Evolutionary conservation across 1,139 yeast species (phyloP), one percentile per base, ranked within the genome.

Genomic region (Pichia inconspicua): DNA sequence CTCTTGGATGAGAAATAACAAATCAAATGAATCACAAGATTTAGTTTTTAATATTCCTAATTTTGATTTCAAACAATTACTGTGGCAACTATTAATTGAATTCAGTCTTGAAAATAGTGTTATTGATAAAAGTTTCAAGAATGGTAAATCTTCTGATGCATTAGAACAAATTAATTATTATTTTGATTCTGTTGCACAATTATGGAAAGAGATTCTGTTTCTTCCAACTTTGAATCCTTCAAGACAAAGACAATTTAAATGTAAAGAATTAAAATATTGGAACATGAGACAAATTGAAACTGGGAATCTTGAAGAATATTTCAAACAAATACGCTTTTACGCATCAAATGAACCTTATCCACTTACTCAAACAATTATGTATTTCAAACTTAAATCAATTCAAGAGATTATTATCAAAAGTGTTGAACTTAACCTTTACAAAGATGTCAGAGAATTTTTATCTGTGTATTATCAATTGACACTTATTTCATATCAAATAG

Each of bases 201-300:
- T 50, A n/a, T 50, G 47, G 42, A 50, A 44, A 34, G 53, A 50
- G 32, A 22, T 40, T 4, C 9, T 46, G 3, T 43, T 46, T 19
- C 27, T 50, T 17, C 51, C 53, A 15, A 42, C 51, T 14, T 40
- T 50, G 10, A 90, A 90, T 60, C 80, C 87, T 27, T 80, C 95
- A 47, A 75, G 96, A 47, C 92, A 87, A 60, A 77, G 96, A 54
- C 96, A 88, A 60, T 72, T 78, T 57, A 66, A 83, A 63, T 64
- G 80, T 58, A 71, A 82, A 63, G 67, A 75, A 61, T 58, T 79
- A 55, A 58, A 78, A 8, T 61, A 79, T 3, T 87, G 94, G 84
- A 97, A 92, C 63, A 75, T 88, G 3, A 68, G 88, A 34, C 97
- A 90, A 61, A 11, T 32, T 12, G 53, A 50, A 43, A 42, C 48